Evolutionary conservation across 179 eudicot species (phyloP), one percentile per base, ranked within the genome.

Genomic region (Patellifolia procumbens): DNA sequence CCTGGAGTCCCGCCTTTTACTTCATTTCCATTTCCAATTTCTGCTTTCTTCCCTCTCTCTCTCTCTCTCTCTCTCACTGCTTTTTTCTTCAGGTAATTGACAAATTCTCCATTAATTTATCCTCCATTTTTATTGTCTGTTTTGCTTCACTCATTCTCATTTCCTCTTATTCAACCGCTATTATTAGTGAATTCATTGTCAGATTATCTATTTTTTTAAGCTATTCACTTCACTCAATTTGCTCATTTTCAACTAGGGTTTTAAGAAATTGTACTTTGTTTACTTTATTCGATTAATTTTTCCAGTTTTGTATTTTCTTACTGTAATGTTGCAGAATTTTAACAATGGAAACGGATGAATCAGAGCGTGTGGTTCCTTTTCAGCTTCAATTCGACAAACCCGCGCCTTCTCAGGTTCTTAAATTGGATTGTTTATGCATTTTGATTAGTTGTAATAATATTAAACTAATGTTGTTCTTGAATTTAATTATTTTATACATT

Each of bases 371-470:
- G 26, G 35, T 90, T 74, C 98, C 95, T n/a, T 94, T 94, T 87
- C 98, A 91, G 89, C 97, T 94, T 62, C 98, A 94, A 70, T 94
- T 92, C 66, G 97, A 94, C 84, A 92, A 92, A 68, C 97, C 98
- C 3, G 81, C 94, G 4, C 92, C 97, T 53, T 92, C 89, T 29
- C 93, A 94, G 95, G 97, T 94, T 19, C 17, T 67, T 67, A 11
- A 63, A 39, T 64, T 64, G 62, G 39, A 29, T 31, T 43, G 1
- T 24, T 32, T 26, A 2, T 22, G 67, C 35, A 13, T 15, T 34
- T 58, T 66, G 66, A 67, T 32, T 62, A 34, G 12, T 63, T 16
- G 43, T 58, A 66, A 26, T 6, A 7, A 16, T 15, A 55, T 70
- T 53, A 4, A 24, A 58, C 29, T n/a, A 15, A 1, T 46, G 62